A percentile compares a stretch with the other conserved stretches of the same genome.
Evolutionary conservation across 108 stramenopile genomes (phyloP).

Genomic region (Fragilaria radians): DNA sequence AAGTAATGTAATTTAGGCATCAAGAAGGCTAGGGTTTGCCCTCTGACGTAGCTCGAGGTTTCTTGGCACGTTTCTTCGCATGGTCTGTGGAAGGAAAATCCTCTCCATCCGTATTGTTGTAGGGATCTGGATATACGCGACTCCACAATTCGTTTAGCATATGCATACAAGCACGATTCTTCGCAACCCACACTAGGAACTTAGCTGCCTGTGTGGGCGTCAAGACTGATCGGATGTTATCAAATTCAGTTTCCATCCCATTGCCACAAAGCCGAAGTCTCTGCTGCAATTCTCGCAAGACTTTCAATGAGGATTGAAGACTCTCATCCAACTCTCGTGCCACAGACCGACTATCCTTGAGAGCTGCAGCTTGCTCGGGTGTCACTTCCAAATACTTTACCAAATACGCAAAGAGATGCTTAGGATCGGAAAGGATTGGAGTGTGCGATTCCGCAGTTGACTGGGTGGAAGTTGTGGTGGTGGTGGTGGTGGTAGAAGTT

Average conservation of each 20-base stretch:
- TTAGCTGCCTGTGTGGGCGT: conserved; percentile 88
- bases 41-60: too few relatives aligned
- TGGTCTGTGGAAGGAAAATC: too few relatives aligned
- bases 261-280: conserved; percentile 49
- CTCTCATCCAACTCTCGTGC: conserved; percentile 66
- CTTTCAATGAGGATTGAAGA: conserved; percentile 34
- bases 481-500: conserved; percentile 1
- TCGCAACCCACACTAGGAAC: conserved; percentile 90
- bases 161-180: conserved; percentile 89
- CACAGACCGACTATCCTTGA: conserved; percentile 61
- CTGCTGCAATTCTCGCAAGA: conserved; percentile 46
- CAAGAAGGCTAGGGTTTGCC: too few relatives aligned
- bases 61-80: too few relatives aligned
- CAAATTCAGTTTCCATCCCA: conserved; percentile 80
- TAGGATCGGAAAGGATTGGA: not conserved
- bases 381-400: conserved; percentile 39
- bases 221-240: conserved; percentile 66
- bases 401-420: conserved; percentile 38
- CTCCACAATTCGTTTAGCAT: conserved; percentile 94
- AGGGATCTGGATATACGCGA: conserved; percentile 3
- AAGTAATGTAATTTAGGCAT: too few relatives aligned
- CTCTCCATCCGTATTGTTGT: not conserved
- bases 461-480: not conserved
- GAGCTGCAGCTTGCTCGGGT: conserved; percentile 56
- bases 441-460: not conserved